A percentile compares a stretch with the other conserved stretches of the same genome.
Evolutionary conservation across 2,329 filamentous ascomycete species (phyloP).

Genomic region (Colletotrichum sp.): DNA sequence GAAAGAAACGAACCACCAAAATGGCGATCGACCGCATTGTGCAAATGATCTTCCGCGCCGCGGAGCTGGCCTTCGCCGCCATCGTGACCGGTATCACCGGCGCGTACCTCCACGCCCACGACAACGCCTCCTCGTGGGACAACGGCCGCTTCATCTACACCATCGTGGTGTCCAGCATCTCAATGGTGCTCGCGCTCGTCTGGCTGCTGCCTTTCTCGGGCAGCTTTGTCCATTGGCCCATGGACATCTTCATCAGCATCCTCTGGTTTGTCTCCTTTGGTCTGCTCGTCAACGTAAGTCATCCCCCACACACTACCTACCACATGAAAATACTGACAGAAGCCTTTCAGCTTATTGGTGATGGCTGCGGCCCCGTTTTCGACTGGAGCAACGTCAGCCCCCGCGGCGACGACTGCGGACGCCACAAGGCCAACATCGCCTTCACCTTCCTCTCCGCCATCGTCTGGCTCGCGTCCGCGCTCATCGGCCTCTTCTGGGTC

Average conservation of each 20-base stretch:
- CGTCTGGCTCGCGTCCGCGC: constrained; percentile 70
- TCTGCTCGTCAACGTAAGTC: constrained; percentile 65
- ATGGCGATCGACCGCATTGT: constrained; percentile 47
- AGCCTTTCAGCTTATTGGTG: constrained; percentile 40
- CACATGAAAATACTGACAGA: not conserved
- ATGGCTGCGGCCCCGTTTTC: constrained; percentile 62
- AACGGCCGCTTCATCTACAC: constrained; percentile 77
- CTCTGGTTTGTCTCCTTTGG: constrained; percentile 76
- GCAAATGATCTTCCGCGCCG: constrained; percentile 41
- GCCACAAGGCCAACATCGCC: constrained; percentile 74
- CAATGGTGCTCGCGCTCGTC: constrained; percentile 71
- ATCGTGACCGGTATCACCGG: constrained; percentile 76
- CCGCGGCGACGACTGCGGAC: constrained; percentile 60
- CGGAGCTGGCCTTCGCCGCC: constrained; percentile 71
- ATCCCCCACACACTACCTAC: not conserved
- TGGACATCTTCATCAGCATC: constrained; percentile 72
- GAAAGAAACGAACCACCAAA: not conserved
- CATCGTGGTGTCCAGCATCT: constrained; percentile 71
- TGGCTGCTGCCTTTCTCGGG: constrained; percentile 75
- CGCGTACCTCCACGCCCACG: constrained; percentile 62
- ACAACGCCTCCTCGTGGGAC: constrained; percentile 54
- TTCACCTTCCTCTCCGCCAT: constrained; percentile 76
- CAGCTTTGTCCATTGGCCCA: constrained; percentile 72
- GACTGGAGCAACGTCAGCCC: constrained; percentile 62
- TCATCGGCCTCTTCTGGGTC: constrained; percentile 63